These are phyloP conservation scores for Tardiomyces depauwii DNA, from an alignment of 1,139 yeast genomes.

Conservation along the genomic window DNA sequence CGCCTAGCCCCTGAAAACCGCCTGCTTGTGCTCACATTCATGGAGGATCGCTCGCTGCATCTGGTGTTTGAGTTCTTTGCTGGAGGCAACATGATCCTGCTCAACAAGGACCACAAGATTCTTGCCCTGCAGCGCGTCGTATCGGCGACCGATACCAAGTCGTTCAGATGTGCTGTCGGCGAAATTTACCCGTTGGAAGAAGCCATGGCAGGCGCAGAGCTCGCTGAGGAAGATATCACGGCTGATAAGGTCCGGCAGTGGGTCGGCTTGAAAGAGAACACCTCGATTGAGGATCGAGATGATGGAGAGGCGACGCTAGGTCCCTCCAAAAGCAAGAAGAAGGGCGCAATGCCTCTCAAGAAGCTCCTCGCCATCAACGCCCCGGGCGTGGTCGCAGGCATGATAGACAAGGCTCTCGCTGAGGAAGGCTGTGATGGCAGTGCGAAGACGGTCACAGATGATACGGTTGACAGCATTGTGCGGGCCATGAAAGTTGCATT, in stretches of 20 bases:
- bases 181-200: conserved; percentile 8
- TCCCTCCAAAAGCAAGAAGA: conserved; percentile 4
- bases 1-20: conserved; percentile 72
- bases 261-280: neutral
- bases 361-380: conserved; percentile 58
- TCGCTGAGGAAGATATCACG: neutral
- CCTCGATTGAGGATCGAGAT: neutral
- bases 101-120: conserved; percentile 59
- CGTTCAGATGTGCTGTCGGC: conserved; percentile 12
- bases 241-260: conserved; percentile 1
- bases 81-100: conserved; percentile 78
- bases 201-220: neutral
- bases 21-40: conserved; percentile 66
- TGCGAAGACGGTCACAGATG: conserved; percentile 16
- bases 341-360: conserved; percentile 43
- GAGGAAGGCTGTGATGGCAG: conserved; percentile 37
- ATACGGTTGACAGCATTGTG: conserved; percentile 8
- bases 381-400: conserved; percentile 68
- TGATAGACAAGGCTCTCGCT: conserved; percentile 49
- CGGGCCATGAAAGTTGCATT: conserved; percentile 28
- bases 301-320: neutral
- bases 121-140: conserved; percentile 70
- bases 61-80: conserved; percentile 86
- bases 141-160: conserved; percentile 32
- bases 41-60: conserved; percentile 61